Evolutionary conservation across 169 alveolate genomes (phyloP), one percentile per base, ranked within the genome.

Genomic region (Eimeria sp.): DNA sequence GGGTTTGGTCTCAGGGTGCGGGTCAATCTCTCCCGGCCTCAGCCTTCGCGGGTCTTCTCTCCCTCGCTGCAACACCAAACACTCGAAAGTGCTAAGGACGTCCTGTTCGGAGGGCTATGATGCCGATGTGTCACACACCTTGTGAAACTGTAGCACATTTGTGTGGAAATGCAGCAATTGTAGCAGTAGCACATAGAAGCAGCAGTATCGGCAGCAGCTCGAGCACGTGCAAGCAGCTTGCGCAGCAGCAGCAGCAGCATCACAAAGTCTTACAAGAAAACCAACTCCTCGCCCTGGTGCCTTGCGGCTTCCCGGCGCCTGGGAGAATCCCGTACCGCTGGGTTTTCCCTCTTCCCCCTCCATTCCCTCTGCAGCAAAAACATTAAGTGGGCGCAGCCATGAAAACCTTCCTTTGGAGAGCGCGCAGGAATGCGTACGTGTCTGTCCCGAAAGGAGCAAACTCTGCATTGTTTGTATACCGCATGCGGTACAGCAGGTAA

Each of bases 21-120:
- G 99, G 93, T 99, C 99, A n/a, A 99, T 99, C 98, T 99, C 99
- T 16, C 99, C 99, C 9, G 99, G 99, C 58, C 99, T 97, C 85
- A 99, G 97, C 62, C 98, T 98, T 85, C 99, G 96, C 6, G 99
- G 99, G 95, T 99, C 99, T 90, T 98, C 97, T 13, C 91, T 77
- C 43, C 95, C 95, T 8, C 95, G 80, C 85, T 58, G 85, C 93
- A 78, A 87, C 64, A 60, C 85, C 30, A 49, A 30, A 46, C 46
- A 43, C 43, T 30, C 83, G 83, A 40, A 74, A 40, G 56, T 40
- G 83, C 83, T 74, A 33, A 16, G 6, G 56, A 30, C n/a, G 16
- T 74, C 16, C 27, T 20, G 56, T 20, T 74, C 40, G 30, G 43
- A 20, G 56, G 33, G 23, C 0, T 16, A 20, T 23, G n/a, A 16